These are phyloP conservation scores for Starmerella geochares DNA, from an alignment of 805 yeast genomes.

Conservation along the genomic window DNA sequence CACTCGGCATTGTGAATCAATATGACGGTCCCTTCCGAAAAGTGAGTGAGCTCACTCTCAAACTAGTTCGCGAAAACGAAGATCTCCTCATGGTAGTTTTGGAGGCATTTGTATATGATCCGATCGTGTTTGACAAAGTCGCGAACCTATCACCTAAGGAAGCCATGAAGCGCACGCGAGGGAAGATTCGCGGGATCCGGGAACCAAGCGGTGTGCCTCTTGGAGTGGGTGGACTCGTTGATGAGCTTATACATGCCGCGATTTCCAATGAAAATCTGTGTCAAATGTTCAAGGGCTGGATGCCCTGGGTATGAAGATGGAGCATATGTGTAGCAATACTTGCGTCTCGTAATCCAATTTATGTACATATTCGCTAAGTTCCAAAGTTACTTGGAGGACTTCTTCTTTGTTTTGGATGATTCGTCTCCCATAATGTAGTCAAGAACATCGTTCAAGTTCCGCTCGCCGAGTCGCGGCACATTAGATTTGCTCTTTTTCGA, in stretches of 20 bases:
- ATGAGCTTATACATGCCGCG: slow-evolving; percentile 74
- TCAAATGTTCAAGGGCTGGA: slow-evolving; percentile 94
- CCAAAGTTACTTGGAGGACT: neutral
- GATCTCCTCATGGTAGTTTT: slow-evolving; percentile 77
- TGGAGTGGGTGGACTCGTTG: slow-evolving; percentile 88
- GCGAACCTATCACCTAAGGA: slow-evolving; percentile 30
- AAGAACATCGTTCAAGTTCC: slow-evolving; percentile 55
- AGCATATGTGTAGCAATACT: too few relatives aligned
- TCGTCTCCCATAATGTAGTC: slow-evolving; percentile 38
- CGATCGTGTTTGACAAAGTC: slow-evolving; percentile 50
- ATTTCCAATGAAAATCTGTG: slow-evolving; percentile 58
- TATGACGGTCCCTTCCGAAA: slow-evolving; percentile 83
- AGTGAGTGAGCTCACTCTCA: slow-evolving; percentile 74
- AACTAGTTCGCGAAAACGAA: slow-evolving; percentile 64
- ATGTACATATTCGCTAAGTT: neutral
- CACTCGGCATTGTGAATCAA: slow-evolving; percentile 67
- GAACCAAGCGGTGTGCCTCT: slow-evolving; percentile 75
- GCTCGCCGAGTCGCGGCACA: slow-evolving; percentile 23
- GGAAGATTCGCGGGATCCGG: slow-evolving; percentile 74
- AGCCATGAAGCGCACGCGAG: slow-evolving; percentile 60
- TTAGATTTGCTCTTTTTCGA: neutral
- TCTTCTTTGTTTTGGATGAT: neutral
- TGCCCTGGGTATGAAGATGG: slow-evolving; percentile 48
- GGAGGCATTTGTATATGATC: slow-evolving; percentile 88
- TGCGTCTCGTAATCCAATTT: too few relatives aligned